Evolutionary conservation across 2,329 filamentous ascomycete species (phyloP).

Genomic region (Aspergillus neoniger): DNA sequence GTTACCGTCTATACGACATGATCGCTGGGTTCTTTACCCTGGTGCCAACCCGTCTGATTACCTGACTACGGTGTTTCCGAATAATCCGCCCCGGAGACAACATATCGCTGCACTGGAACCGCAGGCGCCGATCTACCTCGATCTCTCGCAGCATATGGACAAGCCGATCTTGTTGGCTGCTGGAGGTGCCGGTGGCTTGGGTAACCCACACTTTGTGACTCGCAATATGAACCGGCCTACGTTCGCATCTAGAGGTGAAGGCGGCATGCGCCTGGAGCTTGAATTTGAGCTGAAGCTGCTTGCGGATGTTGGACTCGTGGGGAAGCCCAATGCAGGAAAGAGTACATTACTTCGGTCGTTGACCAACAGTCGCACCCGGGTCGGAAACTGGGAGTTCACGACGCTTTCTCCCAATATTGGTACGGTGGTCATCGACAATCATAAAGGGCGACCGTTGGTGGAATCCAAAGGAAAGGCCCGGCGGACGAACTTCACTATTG

Average conservation of each 20-base stretch:
- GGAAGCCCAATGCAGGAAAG: slow-evolving; percentile 94
- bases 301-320: slow-evolving; percentile 91
- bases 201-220: slow-evolving; percentile 89
- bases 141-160: slow-evolving; percentile 75
- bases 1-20: slow-evolving; percentile 51
- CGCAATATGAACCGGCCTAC: slow-evolving; percentile 74
- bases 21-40: slow-evolving; percentile 86
- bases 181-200: slow-evolving; percentile 84
- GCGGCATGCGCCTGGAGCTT: slow-evolving; percentile 73
- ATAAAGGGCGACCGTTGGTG: slow-evolving; percentile 70
- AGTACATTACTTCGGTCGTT: slow-evolving; percentile 86
- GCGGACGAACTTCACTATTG: slow-evolving; percentile 83
- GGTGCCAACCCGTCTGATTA: slow-evolving; percentile 74
- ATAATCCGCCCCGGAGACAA: slow-evolving; percentile 57
- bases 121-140: slow-evolving; percentile 68
- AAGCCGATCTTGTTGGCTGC: slow-evolving; percentile 82
- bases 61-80: slow-evolving; percentile 59
- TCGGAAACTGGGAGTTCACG: slow-evolving; percentile 96
- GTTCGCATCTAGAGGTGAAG: slow-evolving; percentile 84
- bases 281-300: slow-evolving; percentile 92
- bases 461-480: slow-evolving; percentile 54
- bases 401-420: slow-evolving; percentile 94
- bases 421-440: slow-evolving; percentile 87
- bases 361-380: slow-evolving; percentile 82
- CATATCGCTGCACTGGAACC: slow-evolving; percentile 68